A percentile compares a stretch with the other conserved stretches of the same genome.
Conservation (phyloP, 805 yeast genomes). For the Lachancea thermotolerans region DNA sequence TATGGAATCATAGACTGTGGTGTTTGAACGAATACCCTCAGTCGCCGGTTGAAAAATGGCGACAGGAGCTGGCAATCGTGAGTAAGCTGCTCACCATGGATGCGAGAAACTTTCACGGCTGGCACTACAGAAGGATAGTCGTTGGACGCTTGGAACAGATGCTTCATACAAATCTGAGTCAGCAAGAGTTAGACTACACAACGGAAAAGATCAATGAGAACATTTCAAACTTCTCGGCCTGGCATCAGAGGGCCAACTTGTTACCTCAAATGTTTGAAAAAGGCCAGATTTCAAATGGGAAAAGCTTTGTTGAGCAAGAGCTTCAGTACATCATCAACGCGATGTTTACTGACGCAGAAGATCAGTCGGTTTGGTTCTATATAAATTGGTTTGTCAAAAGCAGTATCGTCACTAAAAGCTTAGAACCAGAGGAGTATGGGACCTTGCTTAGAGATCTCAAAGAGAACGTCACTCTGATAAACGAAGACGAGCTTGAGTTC, state of each 20-base stretch:
- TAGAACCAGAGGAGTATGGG: constrained; percentile 28
- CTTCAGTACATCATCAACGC: constrained; percentile 70
- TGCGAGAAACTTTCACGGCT: constrained; percentile 86
- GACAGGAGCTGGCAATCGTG: constrained; percentile 62
- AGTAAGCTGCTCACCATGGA: constrained; percentile 63
- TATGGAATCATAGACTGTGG: constrained; percentile 94
- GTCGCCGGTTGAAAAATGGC: constrained; percentile 49
- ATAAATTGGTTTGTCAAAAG: constrained; percentile 64
- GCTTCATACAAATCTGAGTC: constrained; percentile 28
- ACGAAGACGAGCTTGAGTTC: constrained; percentile 67
- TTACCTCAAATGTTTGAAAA: constrained; percentile 44
- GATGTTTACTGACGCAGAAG: constrained; percentile 87
- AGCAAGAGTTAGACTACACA: constrained; percentile 66
- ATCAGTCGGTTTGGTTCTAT: constrained; percentile 89
- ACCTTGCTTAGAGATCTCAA: constrained; percentile 42
- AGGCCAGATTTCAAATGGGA: constrained; percentile 18
- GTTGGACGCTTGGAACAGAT: constrained; percentile 33
- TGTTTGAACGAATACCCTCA: constrained; percentile 46
- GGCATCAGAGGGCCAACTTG: constrained; percentile 81
- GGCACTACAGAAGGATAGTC: constrained; percentile 85
- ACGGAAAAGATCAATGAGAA: constrained; percentile 71
- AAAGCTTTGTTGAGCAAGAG: constrained; percentile 46
- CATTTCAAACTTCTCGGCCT: constrained; percentile 90
- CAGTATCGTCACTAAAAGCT: constrained; percentile 23
- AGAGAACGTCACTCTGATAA: constrained; percentile 49